Evolutionary conservation across 164 flowering plant species (phyloP), one percentile per base, ranked within the genome.

Genomic region (Macadamia integrifolia): DNA sequence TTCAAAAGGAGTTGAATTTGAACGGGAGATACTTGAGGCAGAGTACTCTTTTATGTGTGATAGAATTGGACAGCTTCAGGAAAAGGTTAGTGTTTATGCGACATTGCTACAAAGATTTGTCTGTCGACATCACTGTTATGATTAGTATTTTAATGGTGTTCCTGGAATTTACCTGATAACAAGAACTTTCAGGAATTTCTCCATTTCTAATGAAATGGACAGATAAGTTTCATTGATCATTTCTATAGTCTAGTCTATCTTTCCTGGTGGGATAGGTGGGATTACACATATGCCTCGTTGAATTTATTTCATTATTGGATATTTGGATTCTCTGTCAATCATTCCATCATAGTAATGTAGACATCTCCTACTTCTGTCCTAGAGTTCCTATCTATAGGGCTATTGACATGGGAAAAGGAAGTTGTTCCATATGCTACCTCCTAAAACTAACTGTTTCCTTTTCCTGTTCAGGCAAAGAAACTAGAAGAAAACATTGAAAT

Each of bases 11-110:
- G 77, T 73, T 74, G 87, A 85, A 72, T 80, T 88, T 77, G 96
- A 88, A 76, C 70, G 66, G 59, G 95, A 86, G 76, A 85, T 91
- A 56, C 89, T 87, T 53, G 90, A 90, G 72, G 86, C 89, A 30
- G 98, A 94, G 69, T 83, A 78, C 76, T 71, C 88, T 62, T 82
- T 81, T 48, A 42, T 85, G 7, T 79, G 80, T 67, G 97, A 87
- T 67, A 90, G 90, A 84, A 80, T 87, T 70, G 77, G 56, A n/a
- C 78, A 67, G 55, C 72, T 91, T 78, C 82, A 83, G 64, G 93
- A 84, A 12, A 87, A 88, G 97, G 98, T 94, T 76, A 70, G 81
- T 31, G 17, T 11, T 46, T 46, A 46, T 46, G 50, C 13, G 9
- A 46, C 7, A 8, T 46, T 46, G 50, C 7, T 46, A 9, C 50